Base-by-base conservation (phyloP, 1,284 basidiomycete genomes). In the Caloboletus inedulis region DNA sequence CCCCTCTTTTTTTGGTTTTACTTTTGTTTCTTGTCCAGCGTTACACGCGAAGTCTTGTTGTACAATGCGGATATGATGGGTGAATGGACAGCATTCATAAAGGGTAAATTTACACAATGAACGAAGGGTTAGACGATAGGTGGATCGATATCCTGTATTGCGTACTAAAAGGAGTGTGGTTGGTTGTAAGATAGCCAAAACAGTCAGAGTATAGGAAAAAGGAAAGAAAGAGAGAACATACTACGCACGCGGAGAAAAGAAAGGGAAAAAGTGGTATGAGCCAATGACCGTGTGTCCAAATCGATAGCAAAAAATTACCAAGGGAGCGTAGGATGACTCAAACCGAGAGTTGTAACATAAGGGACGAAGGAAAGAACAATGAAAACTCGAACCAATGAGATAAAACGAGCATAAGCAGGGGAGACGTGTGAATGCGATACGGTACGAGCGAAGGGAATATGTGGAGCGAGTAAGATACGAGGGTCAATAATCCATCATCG, bases 241-340 rank as follows among this genome's bases (percentile, higher is more conserved):
- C 41, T 60, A 60, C 46, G 64, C 43, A 49, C 42, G 44, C 48
- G 42, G 29, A 48, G 30, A 13, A 41, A 34, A 21, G 18, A 35
- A 36, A 36, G 16, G 13, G 23, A 27, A 43, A 41, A 44, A 41
- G 18, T 48, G 55, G 47, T 58, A 59, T 58, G 40, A 21, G 16
- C 29, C 29, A 47, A 61, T 37, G 49, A 52, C 51, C 44, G 53
- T 47, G 44, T 50, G 56, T 57, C 43, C 47, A 54, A 64, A 55
- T 57, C 51, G 40, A 59, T 57, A 63, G 61, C 56, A 53, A 47
- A 40, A 29, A 49, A 70, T 71, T 70, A 72, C 44, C 55, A 62
- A 70, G 51, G 52, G 62, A 68, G 47, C 1, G 62, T 72, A 68
- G 53, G 52, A 31, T 62, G 67, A 49, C 51, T 66, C 60, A 48